Base-by-base conservation (phyloP, 768 basidiomycete genomes). In the Boletus eberwhitei region DNA sequence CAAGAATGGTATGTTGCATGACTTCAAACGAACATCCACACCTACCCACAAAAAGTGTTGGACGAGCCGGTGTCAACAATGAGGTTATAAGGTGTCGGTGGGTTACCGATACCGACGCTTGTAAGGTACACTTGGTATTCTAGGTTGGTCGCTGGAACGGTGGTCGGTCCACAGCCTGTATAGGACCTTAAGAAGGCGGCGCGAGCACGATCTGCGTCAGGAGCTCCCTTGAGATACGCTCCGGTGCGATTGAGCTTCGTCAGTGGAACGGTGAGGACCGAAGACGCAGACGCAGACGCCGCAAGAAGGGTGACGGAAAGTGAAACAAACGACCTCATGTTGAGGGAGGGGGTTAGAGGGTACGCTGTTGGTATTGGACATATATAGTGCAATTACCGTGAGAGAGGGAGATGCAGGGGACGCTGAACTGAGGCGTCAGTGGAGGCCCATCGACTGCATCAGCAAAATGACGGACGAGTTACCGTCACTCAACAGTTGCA, bases 31-130 rank as follows among this genome's bases (percentile, higher is more conserved):
- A 24, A 13, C 17, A 12, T 43, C 14, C 44, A 39, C 2, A 50
- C 56, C 24, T 17, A 53, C 48, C 55, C 59, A 47, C 70, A 61
- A 48, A 71, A 71, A 0, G 66, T 73, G 48, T 69, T 71, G 16
- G 71, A 66, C 24, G 63, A 64, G 6, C 71, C 68, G 4, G 72
- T 72, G 50, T 72, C 72, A 14, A 71, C 52, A 7, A 71, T 36
- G 9, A 71, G 61, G 42, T 64, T 59, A 52, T 70, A 67, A 39
- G 65, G 58, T 9, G 67, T 71, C 6, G 59, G 37, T 19, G 69
- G 70, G 26, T 8, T 50, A 19, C 69, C 68, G 8, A 71, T 61
- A 16, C 63, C 68, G 12, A 71, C 63, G 5, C 54, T 58, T 1
- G 61, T 50, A 4, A 59, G 57, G 50, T 70, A 71, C 48, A 55